Evolutionary conservation across 192 early-diverging fungal species (phyloP).

Genomic region (Rhizoclosmatium globosum): DNA sequence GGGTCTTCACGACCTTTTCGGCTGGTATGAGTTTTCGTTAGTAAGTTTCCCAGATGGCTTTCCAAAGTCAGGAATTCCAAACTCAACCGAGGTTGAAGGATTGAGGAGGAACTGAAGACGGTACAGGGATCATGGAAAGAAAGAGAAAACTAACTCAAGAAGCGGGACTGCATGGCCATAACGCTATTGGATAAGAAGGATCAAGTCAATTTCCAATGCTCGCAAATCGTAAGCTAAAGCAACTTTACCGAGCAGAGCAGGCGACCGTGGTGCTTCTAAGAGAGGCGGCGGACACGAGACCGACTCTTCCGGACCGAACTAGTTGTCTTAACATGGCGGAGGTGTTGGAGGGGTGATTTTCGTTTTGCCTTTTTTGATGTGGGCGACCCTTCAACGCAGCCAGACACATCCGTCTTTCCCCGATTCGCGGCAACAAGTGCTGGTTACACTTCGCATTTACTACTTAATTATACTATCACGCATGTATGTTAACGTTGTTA

Average conservation of each 20-base stretch:
- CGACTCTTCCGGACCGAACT: conserved; percentile 18
- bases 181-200: background rate
- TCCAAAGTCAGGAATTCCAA: too few relatives aligned
- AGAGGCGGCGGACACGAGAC: background rate
- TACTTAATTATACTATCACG: too few relatives aligned
- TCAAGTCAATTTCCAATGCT: background rate
- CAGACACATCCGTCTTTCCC: too few relatives aligned
- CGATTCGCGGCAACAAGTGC: too few relatives aligned
- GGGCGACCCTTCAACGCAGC: background rate
- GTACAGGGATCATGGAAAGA: too few relatives aligned
- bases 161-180: conserved; percentile 26
- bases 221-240: background rate
- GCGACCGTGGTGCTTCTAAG: background rate
- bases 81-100: too few relatives aligned
- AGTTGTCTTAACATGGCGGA: conserved; percentile 22
- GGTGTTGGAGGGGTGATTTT: conserved; percentile 1
- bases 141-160: conserved; percentile 11
- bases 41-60: background rate
- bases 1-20: conserved; percentile 90
- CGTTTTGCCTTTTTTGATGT: background rate
- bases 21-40: conserved; percentile 45
- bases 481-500: too few relatives aligned
- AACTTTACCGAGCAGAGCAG: conserved; percentile 5
- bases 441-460: too few relatives aligned
- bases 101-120: background rate